These are phyloP conservation scores for Aegilops speltoides DNA, from an alignment of 176 grass and related monocot species.

Conservation along the genomic window DNA sequence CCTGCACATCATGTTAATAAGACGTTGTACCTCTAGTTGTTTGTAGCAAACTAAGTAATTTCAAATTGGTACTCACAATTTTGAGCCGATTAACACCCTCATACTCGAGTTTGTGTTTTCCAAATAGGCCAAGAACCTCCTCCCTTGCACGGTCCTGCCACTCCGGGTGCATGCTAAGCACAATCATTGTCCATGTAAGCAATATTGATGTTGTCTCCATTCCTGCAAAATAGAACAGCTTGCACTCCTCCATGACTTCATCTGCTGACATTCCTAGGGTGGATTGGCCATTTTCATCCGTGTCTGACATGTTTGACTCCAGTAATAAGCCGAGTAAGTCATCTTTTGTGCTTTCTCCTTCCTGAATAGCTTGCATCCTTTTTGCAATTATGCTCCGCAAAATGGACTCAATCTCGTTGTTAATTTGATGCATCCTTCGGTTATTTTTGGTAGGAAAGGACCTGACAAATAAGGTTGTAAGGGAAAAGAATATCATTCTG, in stretches of 20 bases:
- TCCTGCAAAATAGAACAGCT: neutral
- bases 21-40: neutral
- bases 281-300: neutral
- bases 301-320: neutral
- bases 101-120: neutral
- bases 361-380: neutral
- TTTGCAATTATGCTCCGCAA: neutral
- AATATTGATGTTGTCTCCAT: neutral
- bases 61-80: neutral
- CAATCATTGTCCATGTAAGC: neutral
- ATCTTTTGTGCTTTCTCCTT: neutral
- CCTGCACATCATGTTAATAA: neutral
- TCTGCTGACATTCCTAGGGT: neutral
- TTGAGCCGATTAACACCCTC: neutral
- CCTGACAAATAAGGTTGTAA: neutral
- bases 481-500: too few relatives aligned
- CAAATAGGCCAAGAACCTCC: neutral
- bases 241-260: neutral
- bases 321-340: neutral
- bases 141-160: neutral
- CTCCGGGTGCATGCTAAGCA: neutral
- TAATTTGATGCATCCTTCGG: neutral
- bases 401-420: neutral
- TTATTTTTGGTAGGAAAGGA: neutral
- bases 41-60: neutral